Conservation (phyloP, 1,284 basidiomycete species). For the Apiotrichum brassicae region DNA sequence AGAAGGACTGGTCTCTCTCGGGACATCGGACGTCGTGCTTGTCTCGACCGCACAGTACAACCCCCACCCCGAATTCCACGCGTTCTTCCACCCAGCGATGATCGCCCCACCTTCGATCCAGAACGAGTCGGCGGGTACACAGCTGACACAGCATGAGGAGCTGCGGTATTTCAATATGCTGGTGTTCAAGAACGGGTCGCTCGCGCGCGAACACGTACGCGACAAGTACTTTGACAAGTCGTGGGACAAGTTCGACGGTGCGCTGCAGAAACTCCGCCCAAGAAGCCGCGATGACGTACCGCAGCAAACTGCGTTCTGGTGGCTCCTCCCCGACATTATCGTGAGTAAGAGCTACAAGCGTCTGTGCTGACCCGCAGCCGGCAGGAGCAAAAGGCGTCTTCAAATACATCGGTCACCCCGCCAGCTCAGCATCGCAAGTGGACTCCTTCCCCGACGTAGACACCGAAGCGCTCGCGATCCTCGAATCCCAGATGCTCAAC, state of each 20-base stretch:
- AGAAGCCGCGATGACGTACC: conserved; percentile 35
- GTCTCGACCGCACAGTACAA: conserved; percentile 55
- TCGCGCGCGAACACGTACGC: conserved; percentile 72
- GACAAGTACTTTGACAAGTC: conserved; percentile 58
- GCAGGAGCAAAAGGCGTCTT: conserved; percentile 31
- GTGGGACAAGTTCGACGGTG: conserved; percentile 68
- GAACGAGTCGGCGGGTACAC: conserved; percentile 10
- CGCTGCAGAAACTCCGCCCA: conserved; percentile 49
- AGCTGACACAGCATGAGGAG: conserved; percentile 8
- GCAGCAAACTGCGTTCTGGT: conserved; percentile 51
- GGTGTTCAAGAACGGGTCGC: conserved; percentile 60
- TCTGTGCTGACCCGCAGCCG: conserved; percentile 41
- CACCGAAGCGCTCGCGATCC: conserved; percentile 69
- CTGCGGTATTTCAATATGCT: conserved; percentile 49
- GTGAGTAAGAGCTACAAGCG: conserved; percentile 60
- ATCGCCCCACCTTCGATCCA: conserved; percentile 25
- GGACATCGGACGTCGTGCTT: conserved; percentile 82
- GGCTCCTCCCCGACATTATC: conserved; percentile 52
- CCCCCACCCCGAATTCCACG: conserved; percentile 49
- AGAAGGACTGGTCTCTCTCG: conserved; percentile 82
- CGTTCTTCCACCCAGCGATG: conserved; percentile 50
- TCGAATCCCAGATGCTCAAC: conserved; percentile 73
- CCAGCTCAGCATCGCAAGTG: conserved; percentile 20
- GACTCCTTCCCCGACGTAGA: conserved; percentile 41
- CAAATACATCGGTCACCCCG: conserved; percentile 30